Base-by-base conservation (phyloP, 495 filamentous ascomycete species). In the Daldinia decipiens region DNA sequence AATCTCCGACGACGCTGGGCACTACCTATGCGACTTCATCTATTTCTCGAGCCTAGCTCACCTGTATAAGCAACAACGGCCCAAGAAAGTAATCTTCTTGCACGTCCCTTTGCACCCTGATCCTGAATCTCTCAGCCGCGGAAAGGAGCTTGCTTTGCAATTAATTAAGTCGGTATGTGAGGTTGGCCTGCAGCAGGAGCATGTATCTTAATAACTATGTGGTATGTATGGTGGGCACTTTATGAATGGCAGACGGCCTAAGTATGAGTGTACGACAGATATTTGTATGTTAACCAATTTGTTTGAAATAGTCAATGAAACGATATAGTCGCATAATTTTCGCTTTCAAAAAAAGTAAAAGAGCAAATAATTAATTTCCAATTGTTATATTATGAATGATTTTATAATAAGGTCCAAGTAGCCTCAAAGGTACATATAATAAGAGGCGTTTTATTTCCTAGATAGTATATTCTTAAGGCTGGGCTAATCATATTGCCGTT, bases 11-110 rank as follows among this genome's bases (percentile, higher is more conserved):
- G 90, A 96, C 74, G 90, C 93, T 0, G 93, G 93, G 0, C 89
- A 87, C 50, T 97, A 91, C 74, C 81, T 95, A 15, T 97, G 93
- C 76, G 93, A 95, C 71, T 97, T 94, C 75, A 94, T 91, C 54
- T 95, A 92, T 78, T 96, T 89, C 80, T 90, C 90, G 5, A 92
- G 87, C 67, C 72, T 97, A 76, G 85, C 89, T 19, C 79, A 80
- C 64, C 79, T 88, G 19, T 77, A 81, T 54, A 84, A 82, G 77
- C 79, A 81, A 5, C 81, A 82, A 21, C 75, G 81, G 39, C 80
- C 83, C 54, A 82, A 82, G 47, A 88, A 86, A 58, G 88, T 93
- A 15, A 76, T 90, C 29, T 97, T 97, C 75, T 79, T 95, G 60
- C 93, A 97, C 75, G 91, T 96, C 1, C 93, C 93, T 7, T 83